Percentiles rank a stretch among this genome's conserved stretches.
phyloP scores from a whole-genome alignment of 1,284 basidiomycete species.

The Athelia psychrophila region DNA sequence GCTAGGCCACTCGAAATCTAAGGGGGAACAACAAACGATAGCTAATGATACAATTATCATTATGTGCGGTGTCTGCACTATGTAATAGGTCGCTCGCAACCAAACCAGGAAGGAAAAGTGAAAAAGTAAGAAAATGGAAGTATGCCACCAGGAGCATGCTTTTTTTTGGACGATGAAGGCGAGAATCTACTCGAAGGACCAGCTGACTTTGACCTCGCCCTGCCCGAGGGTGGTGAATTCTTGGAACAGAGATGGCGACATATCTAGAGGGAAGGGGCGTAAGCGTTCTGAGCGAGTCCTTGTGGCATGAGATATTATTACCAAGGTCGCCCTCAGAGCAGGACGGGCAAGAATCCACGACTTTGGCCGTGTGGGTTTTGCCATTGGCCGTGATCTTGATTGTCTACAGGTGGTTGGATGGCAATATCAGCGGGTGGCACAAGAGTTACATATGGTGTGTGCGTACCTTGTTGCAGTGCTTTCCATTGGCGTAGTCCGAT shows the following conservation, averaged over 20 bases:
- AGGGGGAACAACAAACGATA: too few relatives aligned
- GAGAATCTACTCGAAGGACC: slow-evolving; percentile 9
- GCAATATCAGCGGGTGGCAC: not conserved
- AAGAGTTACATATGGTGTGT: not conserved
- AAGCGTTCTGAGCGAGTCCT: not conserved
- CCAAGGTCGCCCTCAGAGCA: slow-evolving; percentile 32
- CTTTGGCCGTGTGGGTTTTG: slow-evolving; percentile 24
- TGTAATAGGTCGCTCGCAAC: too few relatives aligned
- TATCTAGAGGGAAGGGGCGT: slow-evolving; percentile 7
- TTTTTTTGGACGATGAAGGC: too few relatives aligned
- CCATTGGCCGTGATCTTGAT: slow-evolving; percentile 32
- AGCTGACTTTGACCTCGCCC: slow-evolving; percentile 12
- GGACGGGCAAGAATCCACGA: slow-evolving; percentile 33
- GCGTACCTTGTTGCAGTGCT: not conserved
- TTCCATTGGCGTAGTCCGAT: not conserved
- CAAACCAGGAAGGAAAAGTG: too few relatives aligned
- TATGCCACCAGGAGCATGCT: too few relatives aligned
- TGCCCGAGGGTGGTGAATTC: slow-evolving; percentile 9
- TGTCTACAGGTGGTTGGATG: not conserved
- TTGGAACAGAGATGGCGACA: slow-evolving; percentile 14
- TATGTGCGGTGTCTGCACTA: too few relatives aligned
- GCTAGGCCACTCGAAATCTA: too few relatives aligned
- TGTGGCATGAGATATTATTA: too few relatives aligned
- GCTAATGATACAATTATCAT: too few relatives aligned
- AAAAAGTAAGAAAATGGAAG: too few relatives aligned